Base-by-base conservation (phyloP, 352 stramenopile species). In the Pythium brassicae region DNA sequence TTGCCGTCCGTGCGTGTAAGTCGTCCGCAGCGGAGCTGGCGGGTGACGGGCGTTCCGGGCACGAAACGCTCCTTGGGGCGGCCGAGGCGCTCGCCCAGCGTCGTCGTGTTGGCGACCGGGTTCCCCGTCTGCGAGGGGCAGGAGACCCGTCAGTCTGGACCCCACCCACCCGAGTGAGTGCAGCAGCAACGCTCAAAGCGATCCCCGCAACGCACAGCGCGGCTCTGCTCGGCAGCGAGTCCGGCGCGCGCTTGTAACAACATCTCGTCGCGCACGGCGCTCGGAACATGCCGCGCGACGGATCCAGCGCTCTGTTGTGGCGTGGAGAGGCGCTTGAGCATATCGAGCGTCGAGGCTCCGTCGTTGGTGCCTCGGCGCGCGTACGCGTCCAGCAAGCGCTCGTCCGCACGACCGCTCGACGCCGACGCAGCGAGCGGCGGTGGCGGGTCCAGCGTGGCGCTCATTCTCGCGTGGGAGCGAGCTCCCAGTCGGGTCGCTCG, bases 281-380 rank as follows among this genome's bases (percentile, higher is more conserved):
- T 55, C 20, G 4, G 59, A 35, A 7, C 72, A 15, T 37, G 37
- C 39, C 17, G 40, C 39, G 1, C 34, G 5, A 22, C 10, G 19
- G 15, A 62, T 44, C 26, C 10, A 27, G 42, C 11, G 42, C 43
- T 17, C 49, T 40, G 27, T n/a, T 53, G 40, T 11, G 43, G 40
- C 3, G 53, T 50, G n/a, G 60, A 58, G 39, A 69, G 54, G 1
- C 68, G 62, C 63, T 78, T 71, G 59, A 90, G 58, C 29, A 90
- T 62, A 26, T 90, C 80, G 49, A 90, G 68, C 25, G 80, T 87
- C 26, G 80, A 90, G 10, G 79, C 57, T 37, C 49, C 49, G n/a
- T 34, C 49, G 49, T 59, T 68, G n/a, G 59, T 66, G 61, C 42
- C 53, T 39, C 59, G 59, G 37, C 47, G 51, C 27, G 55, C 52